A percentile compares a stretch with the other conserved stretches of the same genome.
phyloP scores from a whole-genome alignment of 2,329 filamentous ascomycete genomes.

The Fusarium avenaceum region DNA sequence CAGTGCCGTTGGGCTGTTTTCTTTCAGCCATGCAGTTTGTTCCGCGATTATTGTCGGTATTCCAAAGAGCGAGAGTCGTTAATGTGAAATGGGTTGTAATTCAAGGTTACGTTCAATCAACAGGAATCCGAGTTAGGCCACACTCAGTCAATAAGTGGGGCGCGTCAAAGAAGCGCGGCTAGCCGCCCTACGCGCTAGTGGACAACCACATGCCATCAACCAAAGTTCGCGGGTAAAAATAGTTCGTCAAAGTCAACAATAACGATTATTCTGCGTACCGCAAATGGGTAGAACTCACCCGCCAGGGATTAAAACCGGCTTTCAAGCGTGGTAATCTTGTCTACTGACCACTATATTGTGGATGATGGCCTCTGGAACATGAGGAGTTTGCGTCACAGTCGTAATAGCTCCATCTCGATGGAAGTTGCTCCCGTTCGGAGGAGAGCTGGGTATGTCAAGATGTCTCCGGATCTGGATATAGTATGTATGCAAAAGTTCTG shows the following conservation, averaged over 20 bases:
- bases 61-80: not conserved
- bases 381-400: not conserved
- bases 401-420: not conserved
- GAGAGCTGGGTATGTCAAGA: too few relatives aligned
- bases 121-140: slow-evolving; percentile 16
- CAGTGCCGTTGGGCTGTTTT: slow-evolving; percentile 46
- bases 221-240: not conserved
- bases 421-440: too few relatives aligned
- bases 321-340: slow-evolving; percentile 36
- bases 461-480: too few relatives aligned
- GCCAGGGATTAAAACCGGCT: slow-evolving; percentile 34
- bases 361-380: not conserved
- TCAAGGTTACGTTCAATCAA: slow-evolving; percentile 17
- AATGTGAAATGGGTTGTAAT: not conserved
- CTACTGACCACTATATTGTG: slow-evolving; percentile 5
- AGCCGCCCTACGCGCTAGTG: slow-evolving; percentile 18
- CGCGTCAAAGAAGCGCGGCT: slow-evolving; percentile 8
- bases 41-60: not conserved
- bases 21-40: slow-evolving; percentile 53
- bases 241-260: not conserved
- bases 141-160: slow-evolving; percentile 25
- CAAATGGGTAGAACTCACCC: slow-evolving; percentile 32
- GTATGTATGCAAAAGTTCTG: too few relatives aligned
- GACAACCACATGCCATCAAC: not conserved
- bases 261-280: not conserved